Evolutionary conservation across 805 yeast species (phyloP), one percentile per base, ranked within the genome.

Genomic region (Saccharomycopsis fibuligera): DNA sequence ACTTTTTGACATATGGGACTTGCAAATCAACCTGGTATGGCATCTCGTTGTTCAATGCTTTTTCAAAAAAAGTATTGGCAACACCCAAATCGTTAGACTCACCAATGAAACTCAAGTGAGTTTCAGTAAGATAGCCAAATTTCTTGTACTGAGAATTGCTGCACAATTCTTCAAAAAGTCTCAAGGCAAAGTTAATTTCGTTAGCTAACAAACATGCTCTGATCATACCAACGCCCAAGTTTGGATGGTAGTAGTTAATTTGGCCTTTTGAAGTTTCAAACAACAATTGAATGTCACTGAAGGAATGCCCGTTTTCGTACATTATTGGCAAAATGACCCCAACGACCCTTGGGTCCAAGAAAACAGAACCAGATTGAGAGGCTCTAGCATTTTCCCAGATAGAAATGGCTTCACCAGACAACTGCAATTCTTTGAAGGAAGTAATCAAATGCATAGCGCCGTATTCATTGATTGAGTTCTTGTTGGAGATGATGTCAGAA

Each of bases 61-160:
- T 84, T 57, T 79, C 81, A 62, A 83, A 86, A 58, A 86, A 86
- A 36, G 79, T 75, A 59, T 77, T 78, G 3, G 95, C 86, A 41
- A 86, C 81, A 37, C 69, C 70, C 48, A 84, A 71, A 60, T 86
- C 89, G 60, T 76, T 78, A 63, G 88, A 83, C 56, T 77, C 79
- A 40, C 95, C 93, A 60, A 86, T 82, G 58, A 86, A 86, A 2
- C 83, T 73, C 53, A 85, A 70, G 67, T 86, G 95, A 41, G 86
- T 81, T 64, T 83, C 86, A 30, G 83, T 75, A 63, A 84, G 68
- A 29, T 81, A 74, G 45, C 79, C 72, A 58, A 69, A 66, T 63
- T 68, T 69, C 35, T 53, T 48, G 37, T 62, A 66, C 41, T 77
- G 78, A 40, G 76, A 72, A 39, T 70, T 70, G 38, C 72, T 69